A percentile compares a stretch with the other conserved stretches of the same genome.
These are phyloP conservation scores for Bjerkandera adusta DNA, from an alignment of 1,284 basidiomycete species.

Conservation along the genomic window DNA sequence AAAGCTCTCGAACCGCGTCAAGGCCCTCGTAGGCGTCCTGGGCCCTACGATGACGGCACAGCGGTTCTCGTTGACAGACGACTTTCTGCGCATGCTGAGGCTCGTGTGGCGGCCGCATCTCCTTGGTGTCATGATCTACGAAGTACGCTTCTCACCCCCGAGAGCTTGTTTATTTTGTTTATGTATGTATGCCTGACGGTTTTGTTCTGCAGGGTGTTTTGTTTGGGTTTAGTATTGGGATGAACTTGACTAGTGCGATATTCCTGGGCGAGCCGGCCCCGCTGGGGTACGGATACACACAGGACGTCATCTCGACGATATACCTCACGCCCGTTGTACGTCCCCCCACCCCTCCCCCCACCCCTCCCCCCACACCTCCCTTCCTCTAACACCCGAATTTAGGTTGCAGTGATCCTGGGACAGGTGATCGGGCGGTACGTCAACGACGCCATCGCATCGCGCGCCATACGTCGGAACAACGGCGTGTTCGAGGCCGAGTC, in stretches of 20 bases:
- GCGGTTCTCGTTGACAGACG: constrained; percentile 50
- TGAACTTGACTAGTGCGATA: constrained; percentile 74
- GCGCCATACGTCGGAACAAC: constrained; percentile 53
- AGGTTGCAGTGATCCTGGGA: constrained; percentile 64
- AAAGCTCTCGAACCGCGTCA: constrained; percentile 51
- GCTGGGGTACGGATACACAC: constrained; percentile 56
- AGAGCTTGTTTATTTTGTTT: too few relatives aligned
- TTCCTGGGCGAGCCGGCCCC: constrained; percentile 62
- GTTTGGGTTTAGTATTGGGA: constrained; percentile 70
- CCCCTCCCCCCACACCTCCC: background rate
- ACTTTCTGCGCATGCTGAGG: constrained; percentile 45
- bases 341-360: constrained; percentile 2
- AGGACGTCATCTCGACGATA: constrained; percentile 49
- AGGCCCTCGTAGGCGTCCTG: constrained; percentile 66
- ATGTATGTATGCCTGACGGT: background rate
- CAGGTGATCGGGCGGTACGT: constrained; percentile 63
- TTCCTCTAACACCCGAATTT: background rate
- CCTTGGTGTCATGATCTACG: constrained; percentile 52
- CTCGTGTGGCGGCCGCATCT: constrained; percentile 68
- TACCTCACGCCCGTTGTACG: constrained; percentile 66
- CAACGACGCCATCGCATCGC: constrained; percentile 66
- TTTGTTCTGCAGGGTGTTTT: constrained; percentile 42
- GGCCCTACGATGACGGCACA: constrained; percentile 61
- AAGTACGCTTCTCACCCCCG: constrained; percentile 38
- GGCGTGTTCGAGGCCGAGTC: constrained; percentile 73